Percentiles rank a stretch among this genome's conserved stretches.
These are phyloP conservation scores for Taiozyma sp. DNA, from an alignment of 1,139 yeast species.

Conservation along the genomic window DNA sequence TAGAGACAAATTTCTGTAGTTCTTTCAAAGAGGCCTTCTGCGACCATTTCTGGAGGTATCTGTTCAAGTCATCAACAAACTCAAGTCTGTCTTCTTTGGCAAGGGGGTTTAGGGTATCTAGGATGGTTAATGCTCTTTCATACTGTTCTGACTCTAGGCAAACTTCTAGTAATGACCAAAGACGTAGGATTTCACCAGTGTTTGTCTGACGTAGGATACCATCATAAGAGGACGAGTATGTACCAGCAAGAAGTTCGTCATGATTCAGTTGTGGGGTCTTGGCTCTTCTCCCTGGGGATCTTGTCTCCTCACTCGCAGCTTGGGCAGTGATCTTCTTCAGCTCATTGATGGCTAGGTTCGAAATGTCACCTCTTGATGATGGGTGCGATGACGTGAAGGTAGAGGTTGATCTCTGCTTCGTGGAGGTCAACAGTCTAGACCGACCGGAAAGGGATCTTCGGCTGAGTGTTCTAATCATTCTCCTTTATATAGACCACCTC, in stretches of 20 bases:
- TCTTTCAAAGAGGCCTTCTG: slow-evolving; percentile 28
- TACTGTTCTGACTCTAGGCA: slow-evolving; percentile 64
- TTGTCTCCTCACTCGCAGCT: slow-evolving; percentile 1
- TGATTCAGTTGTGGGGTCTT: slow-evolving; percentile 4
- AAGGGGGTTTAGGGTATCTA: slow-evolving; percentile 43
- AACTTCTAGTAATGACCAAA: slow-evolving; percentile 78
- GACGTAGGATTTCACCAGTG: slow-evolving; percentile 55
- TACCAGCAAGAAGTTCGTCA: slow-evolving; percentile 10
- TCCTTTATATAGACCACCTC: neutral
- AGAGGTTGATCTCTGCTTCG: neutral
- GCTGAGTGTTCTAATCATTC: slow-evolving; percentile 2
- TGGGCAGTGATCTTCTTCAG: slow-evolving; percentile 9
- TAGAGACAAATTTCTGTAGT: slow-evolving; percentile 14
- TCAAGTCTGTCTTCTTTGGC: slow-evolving; percentile 14
- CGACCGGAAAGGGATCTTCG: neutral
- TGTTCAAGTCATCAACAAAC: slow-evolving; percentile 39
- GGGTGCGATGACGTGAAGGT: slow-evolving; percentile 2
- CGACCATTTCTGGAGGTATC: slow-evolving; percentile 40
- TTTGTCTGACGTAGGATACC: slow-evolving; percentile 34
- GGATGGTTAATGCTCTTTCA: slow-evolving; percentile 64
- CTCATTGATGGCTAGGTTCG: slow-evolving; percentile 14
- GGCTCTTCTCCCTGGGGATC: neutral
- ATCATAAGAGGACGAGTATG: slow-evolving; percentile 22
- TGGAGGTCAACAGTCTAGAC: neutral
- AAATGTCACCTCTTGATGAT: neutral